Base-by-base conservation (phyloP, 306 rosid genomes). In the Aeschynomene evenia region DNA sequence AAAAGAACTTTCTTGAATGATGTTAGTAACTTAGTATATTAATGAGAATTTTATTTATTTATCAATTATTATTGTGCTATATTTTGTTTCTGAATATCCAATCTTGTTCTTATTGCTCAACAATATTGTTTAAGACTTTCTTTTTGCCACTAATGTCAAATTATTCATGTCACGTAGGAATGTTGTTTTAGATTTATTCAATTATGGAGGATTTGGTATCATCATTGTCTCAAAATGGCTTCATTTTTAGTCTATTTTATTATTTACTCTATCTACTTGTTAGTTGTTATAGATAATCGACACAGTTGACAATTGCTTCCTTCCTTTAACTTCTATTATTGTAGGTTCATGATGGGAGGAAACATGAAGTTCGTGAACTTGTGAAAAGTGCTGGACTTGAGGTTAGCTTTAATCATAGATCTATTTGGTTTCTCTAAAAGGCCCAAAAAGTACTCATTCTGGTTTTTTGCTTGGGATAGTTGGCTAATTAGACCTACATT, bases 261-360 rank as follows among this genome's bases (percentile, higher is more conserved):
- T 34, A 59, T 26, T 53, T 59, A 36, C 63, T 46, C 31, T 46
- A 8, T 60, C 29, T 67, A 61, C 13, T 16, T 56, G 22, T 50
- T 20, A 10, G 67, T 34, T 71, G 49, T 61, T 48, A 45, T 34
- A 54, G 61, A 50, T 46, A 21, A 43, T 11, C 58, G 22, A 52
- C 72, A 54, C 70, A 31, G 15, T 13, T 70, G 73, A 63, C 45
- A 31, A 48, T 73, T 91, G 63, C 29, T 75, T 79, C 18, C 62
- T 78, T 75, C 36, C 33, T 29, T 63, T 81, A 63, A 63, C 20
- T 59, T 81, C 76, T 12, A 72, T 59, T 74, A 53, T 64, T 74
- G 28, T 68, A 90, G 98, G 98, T 93, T 67, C 97, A 93, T 80
- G 98, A 93, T 29, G 98, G 98, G 78, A 90, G 98, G 88, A 90